A percentile compares a stretch with the other conserved stretches of the same genome.
Evolutionary conservation across 306 rosid species (phyloP).

Genomic region (Trichosanthes cucumerina): DNA sequence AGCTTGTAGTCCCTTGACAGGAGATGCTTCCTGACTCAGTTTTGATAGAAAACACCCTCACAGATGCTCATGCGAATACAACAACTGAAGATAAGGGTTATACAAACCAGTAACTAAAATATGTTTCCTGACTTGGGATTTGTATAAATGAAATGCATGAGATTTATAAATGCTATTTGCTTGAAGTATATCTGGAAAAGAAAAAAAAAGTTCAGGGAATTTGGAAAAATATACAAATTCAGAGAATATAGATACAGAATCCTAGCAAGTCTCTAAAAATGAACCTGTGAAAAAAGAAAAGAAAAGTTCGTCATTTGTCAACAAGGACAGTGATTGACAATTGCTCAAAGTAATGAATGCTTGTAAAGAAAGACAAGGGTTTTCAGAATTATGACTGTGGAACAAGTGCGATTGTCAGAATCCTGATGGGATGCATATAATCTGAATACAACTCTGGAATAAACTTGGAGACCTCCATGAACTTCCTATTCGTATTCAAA

Average conservation of each 20-base stretch:
- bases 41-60: not conserved
- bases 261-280: conserved; percentile 2
- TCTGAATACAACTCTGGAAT: not conserved
- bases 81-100: not conserved
- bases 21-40: not conserved
- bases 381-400: conserved; percentile 1
- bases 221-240: conserved; percentile 1
- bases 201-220: not conserved
- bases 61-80: not conserved
- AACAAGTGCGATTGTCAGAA: not conserved
- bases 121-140: not conserved
- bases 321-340: not conserved
- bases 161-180: not conserved
- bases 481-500: conserved; percentile 48
- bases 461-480: not conserved
- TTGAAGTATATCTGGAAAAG: not conserved
- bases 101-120: not conserved
- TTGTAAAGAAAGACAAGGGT: not conserved
- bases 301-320: not conserved
- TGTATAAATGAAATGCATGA: not conserved
- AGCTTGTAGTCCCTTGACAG: not conserved
- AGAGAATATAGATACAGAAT: conserved; percentile 1
- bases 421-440: not conserved
- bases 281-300: not conserved
- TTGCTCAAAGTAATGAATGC: conserved; percentile 7